phyloP scores from a whole-genome alignment of 2,329 filamentous ascomycete species.

The Diaporthe citriasiana region DNA sequence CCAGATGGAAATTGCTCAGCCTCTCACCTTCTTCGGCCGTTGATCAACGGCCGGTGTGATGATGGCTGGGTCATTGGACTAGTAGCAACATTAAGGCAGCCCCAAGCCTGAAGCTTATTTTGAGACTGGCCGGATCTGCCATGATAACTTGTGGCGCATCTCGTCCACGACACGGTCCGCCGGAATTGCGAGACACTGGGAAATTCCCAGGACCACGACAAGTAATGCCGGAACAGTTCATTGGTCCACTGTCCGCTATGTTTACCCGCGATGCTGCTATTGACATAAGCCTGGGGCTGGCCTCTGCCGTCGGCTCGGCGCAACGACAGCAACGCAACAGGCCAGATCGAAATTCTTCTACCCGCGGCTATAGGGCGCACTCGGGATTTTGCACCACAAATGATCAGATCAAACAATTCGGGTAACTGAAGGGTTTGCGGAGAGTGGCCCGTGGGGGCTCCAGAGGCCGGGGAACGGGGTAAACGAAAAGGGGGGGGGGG shows the following conservation, averaged over 20 bases:
- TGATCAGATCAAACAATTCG: conserved; percentile 38
- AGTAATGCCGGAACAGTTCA: background rate
- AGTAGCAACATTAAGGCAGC: conserved; percentile 4
- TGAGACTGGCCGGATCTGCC: conserved; percentile 31
- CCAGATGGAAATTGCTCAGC: background rate
- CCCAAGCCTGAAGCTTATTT: conserved; percentile 15
- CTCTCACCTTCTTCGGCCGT: background rate
- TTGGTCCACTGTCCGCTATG: conserved; percentile 1
- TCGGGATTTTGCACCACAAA: conserved; percentile 32
- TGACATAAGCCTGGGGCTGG: background rate
- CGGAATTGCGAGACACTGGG: conserved; percentile 34
- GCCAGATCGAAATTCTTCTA: background rate
- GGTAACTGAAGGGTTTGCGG: conserved; percentile 37
- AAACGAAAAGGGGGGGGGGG: conserved; percentile 5
- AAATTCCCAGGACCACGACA: background rate
- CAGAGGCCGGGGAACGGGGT: conserved; percentile 39
- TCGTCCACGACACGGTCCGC: conserved; percentile 12
- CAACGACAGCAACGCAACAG: conserved; percentile 1
- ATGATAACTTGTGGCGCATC: background rate
- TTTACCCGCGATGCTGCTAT: background rate
- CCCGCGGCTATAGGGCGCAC: background rate
- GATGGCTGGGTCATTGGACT: background rate
- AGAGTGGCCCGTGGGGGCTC: conserved; percentile 38
- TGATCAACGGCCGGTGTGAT: conserved; percentile 24
- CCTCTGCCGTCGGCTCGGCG: conserved; percentile 16